Base-by-base conservation (phyloP, 164 flowering plant genomes). In the Stephania japonica region DNA sequence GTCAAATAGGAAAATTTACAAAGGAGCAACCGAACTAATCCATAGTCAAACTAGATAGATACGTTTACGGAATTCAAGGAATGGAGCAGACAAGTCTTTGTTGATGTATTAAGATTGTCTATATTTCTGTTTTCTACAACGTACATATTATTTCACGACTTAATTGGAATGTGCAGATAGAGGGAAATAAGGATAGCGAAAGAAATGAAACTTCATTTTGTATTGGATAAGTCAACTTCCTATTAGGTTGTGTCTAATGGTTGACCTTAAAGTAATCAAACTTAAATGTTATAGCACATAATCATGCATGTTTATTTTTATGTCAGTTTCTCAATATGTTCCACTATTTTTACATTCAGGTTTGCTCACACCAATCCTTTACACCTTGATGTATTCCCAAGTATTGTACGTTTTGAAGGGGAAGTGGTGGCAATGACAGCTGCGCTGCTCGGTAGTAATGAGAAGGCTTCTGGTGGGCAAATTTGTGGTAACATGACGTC, bases 401-500 rank as follows among this genome's bases (percentile, higher is more conserved):
- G 99, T 82, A 90, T 95, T 1, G 93, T 81, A 42, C 83, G 85
- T 38, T 91, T 89, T 88, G 99, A 95, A 76, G 86, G 87, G 38
- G 99, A 95, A 85, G 97, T 93, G 65, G 96, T 95, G 74, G 91
- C 96, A 71, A 95, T 95, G 99, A 93, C 98, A 4, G 97, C 98
- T 79, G 87, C 94, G 49, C 78, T 95, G 43, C 89, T 95, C 64
- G 99, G 98, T 41, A 87, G 97, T 76, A 88, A 86, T 79, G 94
- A 86, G 69, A 90, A 85, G 80, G 77, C 82, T 73, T 89, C 97
- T 72, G 99, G 96, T 70, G 94, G 96, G 78, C 86, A 93, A 82
- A 81, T 95, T 2, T 95, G 99, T 87, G 99, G 98, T 75, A 95
- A 95, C 84, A 95, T 95, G 99, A 95, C 99, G 59, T 95, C 99